phyloP scores from a whole-genome alignment of 106 monocot species.

The Allium sativum region DNA sequence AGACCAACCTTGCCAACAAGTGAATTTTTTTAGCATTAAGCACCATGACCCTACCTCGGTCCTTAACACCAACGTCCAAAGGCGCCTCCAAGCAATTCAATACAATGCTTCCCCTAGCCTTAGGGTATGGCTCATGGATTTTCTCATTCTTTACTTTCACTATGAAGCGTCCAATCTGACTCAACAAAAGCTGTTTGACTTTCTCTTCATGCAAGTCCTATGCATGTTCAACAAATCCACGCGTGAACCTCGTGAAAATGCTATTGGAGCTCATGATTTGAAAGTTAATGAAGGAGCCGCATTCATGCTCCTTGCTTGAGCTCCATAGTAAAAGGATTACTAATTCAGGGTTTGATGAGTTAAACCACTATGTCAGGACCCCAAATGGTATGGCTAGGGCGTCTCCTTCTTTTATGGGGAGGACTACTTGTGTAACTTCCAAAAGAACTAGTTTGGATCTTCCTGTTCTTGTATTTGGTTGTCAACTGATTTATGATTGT shows the following conservation, averaged over 20 bases:
- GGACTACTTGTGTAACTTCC: slow-evolving; percentile 54
- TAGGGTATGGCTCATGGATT: slow-evolving; percentile 33
- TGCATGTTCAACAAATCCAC: slow-evolving; percentile 71
- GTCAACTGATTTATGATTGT: too few species aligned
- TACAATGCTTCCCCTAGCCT: slow-evolving; percentile 44
- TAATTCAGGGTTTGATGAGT: slow-evolving; percentile 41
- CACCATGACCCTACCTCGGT: slow-evolving; percentile 73
- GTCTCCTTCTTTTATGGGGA: slow-evolving; percentile 61
- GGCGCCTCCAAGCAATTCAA: slow-evolving; percentile 75
- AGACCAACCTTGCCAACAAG: slow-evolving; percentile 63
- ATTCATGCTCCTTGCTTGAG: slow-evolving; percentile 59
- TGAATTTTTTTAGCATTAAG: slow-evolving; percentile 77
- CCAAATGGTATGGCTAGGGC: slow-evolving; percentile 82
- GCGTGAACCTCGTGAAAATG: slow-evolving; percentile 77
- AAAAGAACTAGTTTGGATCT: slow-evolving; percentile 59
- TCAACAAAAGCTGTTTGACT: slow-evolving; percentile 28
- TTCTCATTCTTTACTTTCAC: slow-evolving; percentile 51
- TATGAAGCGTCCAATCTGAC: slow-evolving; percentile 33
- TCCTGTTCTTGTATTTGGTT: slow-evolving; percentile 34
- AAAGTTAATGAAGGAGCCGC: slow-evolving; percentile 78
- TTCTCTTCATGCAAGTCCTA: slow-evolving; percentile 49
- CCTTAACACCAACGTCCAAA: slow-evolving; percentile 67
- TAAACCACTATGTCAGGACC: slow-evolving; percentile 83
- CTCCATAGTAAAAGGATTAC: slow-evolving; percentile 78
- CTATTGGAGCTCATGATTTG: slow-evolving; percentile 62